Base-by-base conservation (phyloP, 2,329 filamentous ascomycete genomes). In the Huntiella abstrusa region DNA sequence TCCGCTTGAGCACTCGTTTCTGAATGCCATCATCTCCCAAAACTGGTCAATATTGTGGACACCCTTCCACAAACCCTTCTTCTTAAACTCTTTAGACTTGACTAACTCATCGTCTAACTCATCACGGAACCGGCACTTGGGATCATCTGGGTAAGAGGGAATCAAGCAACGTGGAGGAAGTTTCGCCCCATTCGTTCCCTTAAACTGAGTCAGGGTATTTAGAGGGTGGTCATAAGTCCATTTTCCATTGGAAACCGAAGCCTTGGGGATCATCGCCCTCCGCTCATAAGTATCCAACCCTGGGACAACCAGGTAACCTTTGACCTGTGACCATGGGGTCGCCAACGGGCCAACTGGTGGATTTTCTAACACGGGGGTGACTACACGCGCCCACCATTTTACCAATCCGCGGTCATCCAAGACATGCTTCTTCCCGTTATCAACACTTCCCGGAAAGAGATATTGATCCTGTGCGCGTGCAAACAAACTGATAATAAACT, bases 21-120 rank as follows among this genome's bases (percentile, higher is more conserved):
- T 71, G 57, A 83, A 96, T 0, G 87, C 80, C 88, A 98, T 96
- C 71, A 93, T 82, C 51, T 98, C 91, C 91, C 91, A 98, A 57
- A 98, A 98, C 54, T 87, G 78, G n/a, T 87, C 83, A 36, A 98
- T 64, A 0, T 77, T 82, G 57, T 72, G 79, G 17, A 95, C 77
- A 50, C 81, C 86, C 58, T 77, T 82, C 91, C 91, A 98, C 48
- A 74, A 69, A 0, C 82, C 82, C 3, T 65, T 63, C 19, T 66
- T 69, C 53, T 73, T 71, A 53, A 71, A 63, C 46, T 64, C 64
- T 4, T 63, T 63, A 2, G 71, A 67, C 28, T 74, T 73, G 1
- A 73, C 70, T 0, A 83, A 70, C 57, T 92, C 85, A 32, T 88
- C 83, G 55, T 98, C 88, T 3, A 98, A 65, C 57, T 96, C 88